Base-by-base conservation (phyloP, 169 alveolate species). In the Plasmodium chabaudi region DNA sequence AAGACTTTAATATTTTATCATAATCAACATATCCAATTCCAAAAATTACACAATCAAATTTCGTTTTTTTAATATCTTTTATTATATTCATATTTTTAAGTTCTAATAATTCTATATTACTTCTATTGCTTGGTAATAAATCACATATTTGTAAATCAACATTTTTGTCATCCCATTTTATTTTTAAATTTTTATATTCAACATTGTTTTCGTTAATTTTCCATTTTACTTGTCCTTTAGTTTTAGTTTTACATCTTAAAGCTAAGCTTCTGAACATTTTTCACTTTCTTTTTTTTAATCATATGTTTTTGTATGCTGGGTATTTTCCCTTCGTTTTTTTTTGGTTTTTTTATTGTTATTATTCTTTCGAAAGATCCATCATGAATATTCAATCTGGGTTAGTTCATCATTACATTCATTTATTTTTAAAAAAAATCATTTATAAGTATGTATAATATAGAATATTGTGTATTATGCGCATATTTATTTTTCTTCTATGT, bases 1-100 rank as follows among this genome's bases (percentile, higher is more conserved):
- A 86, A 17, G 91, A 59, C 27, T 70, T 86, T 60, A 86, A 65
- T 59, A 86, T 86, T 86, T 86, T 86, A 69, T 86, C 87, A 69
- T 69, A 86, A 34, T 86, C 91, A 7, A 86, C 74, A 86, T 86
- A 86, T 27, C 91, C 91, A 57, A 86, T 86, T 21, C 91, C 91
- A 64, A 86, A 70, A 15, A 86, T 57, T 19, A 72, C 87, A 68
- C 63, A 70, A 70, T 86, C 91, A 25, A 59, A 68, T 59, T 86
- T 86, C 10, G 46, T 60, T 63, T 57, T 86, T 19, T 21, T 69
- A 10, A 86, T 86, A 63, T 86, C 72, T 69, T 59, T 86, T 6
- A 86, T 86, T 86, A 86, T 69, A 27, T 70, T 71, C 86, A 86
- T 69, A 86, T 56, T 86, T 70, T 86, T 86, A 53, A 86, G 57